Base-by-base conservation (phyloP, 2,329 filamentous ascomycete genomes). In the Colletotrichum tofieldiae region DNA sequence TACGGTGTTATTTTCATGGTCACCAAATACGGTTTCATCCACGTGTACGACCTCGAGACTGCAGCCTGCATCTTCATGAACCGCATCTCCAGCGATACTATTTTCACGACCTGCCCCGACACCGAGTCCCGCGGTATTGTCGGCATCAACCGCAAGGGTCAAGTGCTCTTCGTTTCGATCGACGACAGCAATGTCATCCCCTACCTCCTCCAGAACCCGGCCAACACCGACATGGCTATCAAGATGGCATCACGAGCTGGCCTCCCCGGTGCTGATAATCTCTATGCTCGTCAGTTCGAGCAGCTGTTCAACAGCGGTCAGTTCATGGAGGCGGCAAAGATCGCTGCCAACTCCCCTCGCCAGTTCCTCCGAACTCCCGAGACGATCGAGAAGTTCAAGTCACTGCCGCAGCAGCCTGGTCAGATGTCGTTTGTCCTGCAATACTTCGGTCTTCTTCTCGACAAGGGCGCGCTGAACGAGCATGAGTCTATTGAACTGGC, bases 61-160 rank as follows among this genome's bases (percentile, higher is more conserved):
- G 97, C 94, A 71, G 93, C 93, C 16, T 97, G 94, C 82, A 96
- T 99, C 81, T 99, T 98, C 90, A 97, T 99, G 95, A 99, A 99
- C 88, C 93, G 97, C 78, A 99, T 99, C 79, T 99, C 96, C 43
- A 98, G 95, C 86, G 96, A 99, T 81, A 99, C 96, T 35, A 98
- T 99, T 81, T 99, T 99, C 86, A 97, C 96, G 35, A 98, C 95
- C 26, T 93, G 94, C 58, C 86, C 92, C 45, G 96, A 99, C 81
- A 89, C 90, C 66, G 92, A 95, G 29, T 97, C 94, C 23, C 91
- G 93, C 56, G 97, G 97, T 77, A 93, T 99, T 74, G 90, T 99
- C 65, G 95, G 94, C 77, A 96, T 99, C 81, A 99, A 99, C 86
- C 93, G 97, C 79, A 98, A 98, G 86, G 97, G 96, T 75, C 96